These are phyloP conservation scores for Kodamaea restingae DNA, from an alignment of 805 yeast genomes.

Conservation along the genomic window DNA sequence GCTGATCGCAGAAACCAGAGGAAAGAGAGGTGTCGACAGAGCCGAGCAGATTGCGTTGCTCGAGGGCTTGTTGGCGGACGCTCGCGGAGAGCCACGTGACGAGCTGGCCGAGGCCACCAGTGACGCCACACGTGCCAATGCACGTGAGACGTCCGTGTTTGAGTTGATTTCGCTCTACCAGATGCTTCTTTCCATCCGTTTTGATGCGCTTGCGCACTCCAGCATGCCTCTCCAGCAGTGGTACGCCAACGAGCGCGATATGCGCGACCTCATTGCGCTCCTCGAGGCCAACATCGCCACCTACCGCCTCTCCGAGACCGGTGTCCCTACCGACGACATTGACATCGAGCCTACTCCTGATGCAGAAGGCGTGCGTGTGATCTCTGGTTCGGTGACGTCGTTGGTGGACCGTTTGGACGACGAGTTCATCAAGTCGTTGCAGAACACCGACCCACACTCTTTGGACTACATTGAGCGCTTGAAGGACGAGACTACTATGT, in stretches of 20 bases:
- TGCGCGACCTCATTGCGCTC: conserved; percentile 57
- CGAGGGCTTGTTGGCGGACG: conserved; percentile 52
- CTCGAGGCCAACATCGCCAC: conserved; percentile 55
- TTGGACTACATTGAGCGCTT: conserved; percentile 88
- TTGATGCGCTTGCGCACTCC: conserved; percentile 67
- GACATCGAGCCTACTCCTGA: conserved; percentile 62
- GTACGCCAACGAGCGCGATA: conserved; percentile 64
- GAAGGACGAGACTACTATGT: conserved; percentile 77
- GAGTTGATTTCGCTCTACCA: conserved; percentile 76
- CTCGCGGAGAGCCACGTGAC: conserved; percentile 2
- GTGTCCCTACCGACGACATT: conserved; percentile 65
- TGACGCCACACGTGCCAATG: too few relatives aligned
- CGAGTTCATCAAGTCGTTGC: conserved; percentile 84
- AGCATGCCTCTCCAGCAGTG: conserved; percentile 79
- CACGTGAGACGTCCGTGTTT: conserved; percentile 37
- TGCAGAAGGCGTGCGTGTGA: conserved; percentile 57
- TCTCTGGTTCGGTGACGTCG: conserved; percentile 82
- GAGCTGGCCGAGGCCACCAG: too few relatives aligned
- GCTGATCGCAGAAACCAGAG: conserved; percentile 81
- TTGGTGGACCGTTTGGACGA: conserved; percentile 92
- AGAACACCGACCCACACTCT: conserved; percentile 90
- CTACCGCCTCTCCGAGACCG: conserved; percentile 75
- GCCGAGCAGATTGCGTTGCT: conserved; percentile 69
- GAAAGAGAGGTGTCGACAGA: conserved; percentile 89
- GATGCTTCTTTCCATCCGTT: conserved; percentile 81